Conservation (phyloP, 2,329 filamentous ascomycete genomes). For the Polychaeton citri region DNA sequence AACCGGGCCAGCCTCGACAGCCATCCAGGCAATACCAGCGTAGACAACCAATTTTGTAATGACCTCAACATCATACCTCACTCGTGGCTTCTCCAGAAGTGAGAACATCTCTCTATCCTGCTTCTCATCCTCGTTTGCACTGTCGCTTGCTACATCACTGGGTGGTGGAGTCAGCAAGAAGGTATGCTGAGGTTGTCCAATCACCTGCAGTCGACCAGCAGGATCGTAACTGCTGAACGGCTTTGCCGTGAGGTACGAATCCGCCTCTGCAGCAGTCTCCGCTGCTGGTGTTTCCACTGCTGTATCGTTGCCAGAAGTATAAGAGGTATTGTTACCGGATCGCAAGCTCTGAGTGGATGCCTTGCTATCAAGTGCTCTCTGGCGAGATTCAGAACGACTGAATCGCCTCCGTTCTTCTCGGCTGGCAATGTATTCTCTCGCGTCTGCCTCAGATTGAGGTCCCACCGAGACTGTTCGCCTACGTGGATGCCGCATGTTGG, state of each 20-base stretch:
- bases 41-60: constrained; percentile 95
- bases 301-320: background rate
- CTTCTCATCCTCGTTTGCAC: constrained; percentile 21
- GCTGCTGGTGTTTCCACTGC: background rate
- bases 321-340: background rate
- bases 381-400: constrained; percentile 31
- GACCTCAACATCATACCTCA: constrained; percentile 96
- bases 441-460: constrained; percentile 90
- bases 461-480: constrained; percentile 78
- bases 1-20: constrained; percentile 60
- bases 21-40: constrained; percentile 78
- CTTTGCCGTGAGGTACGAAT: background rate
- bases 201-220: background rate
- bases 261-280: background rate
- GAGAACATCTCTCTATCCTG: constrained; percentile 60
- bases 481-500: constrained; percentile 67
- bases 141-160: constrained; percentile 17
- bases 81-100: constrained; percentile 68
- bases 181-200: constrained; percentile 4
- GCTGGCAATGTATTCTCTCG: constrained; percentile 88
- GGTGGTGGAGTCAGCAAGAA: constrained; percentile 17
- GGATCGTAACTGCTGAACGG: background rate
- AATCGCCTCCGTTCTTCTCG: constrained; percentile 57
- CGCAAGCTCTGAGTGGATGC: background rate
- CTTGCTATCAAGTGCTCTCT: background rate